Evolutionary conservation across 2,329 filamentous ascomycete genomes (phyloP).

Genomic region (Dothideomycetes sp.): DNA sequence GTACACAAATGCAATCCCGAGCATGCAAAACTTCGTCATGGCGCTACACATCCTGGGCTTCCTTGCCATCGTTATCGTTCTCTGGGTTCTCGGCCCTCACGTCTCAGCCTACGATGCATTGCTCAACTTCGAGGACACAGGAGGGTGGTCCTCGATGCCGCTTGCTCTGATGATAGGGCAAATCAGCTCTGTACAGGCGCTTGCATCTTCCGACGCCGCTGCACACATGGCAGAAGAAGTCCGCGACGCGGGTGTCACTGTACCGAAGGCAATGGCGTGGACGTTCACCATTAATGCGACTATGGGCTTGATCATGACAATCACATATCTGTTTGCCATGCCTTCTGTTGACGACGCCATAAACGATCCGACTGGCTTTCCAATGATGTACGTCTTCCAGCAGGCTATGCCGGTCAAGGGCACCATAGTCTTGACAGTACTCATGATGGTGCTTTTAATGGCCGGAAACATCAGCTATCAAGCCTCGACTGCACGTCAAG

Average conservation of each 20-base stretch:
- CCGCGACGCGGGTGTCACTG: slow-evolving; percentile 17
- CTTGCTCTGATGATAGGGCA: slow-evolving; percentile 22
- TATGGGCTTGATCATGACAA: slow-evolving; percentile 21
- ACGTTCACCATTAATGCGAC: slow-evolving; percentile 20
- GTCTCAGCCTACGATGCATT: slow-evolving; percentile 22
- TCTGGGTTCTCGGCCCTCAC: slow-evolving; percentile 17
- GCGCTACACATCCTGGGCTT: slow-evolving; percentile 28
- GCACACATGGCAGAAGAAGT: slow-evolving; percentile 19
- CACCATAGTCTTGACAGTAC: slow-evolving; percentile 18
- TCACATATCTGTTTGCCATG: slow-evolving; percentile 18
- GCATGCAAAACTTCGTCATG: slow-evolving; percentile 27
- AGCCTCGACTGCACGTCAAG: slow-evolving; percentile 21
- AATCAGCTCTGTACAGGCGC: too few relatives aligned
- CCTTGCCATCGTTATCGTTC: slow-evolving; percentile 16
- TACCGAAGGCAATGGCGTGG: slow-evolving; percentile 20
- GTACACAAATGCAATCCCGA: slow-evolving; percentile 22
- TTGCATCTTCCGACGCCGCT: slow-evolving; percentile 5
- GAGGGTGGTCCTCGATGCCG: slow-evolving; percentile 26
- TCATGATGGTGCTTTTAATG: slow-evolving; percentile 21
- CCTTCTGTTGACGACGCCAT: slow-evolving; percentile 20
- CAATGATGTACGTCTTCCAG: slow-evolving; percentile 22
- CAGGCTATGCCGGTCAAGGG: slow-evolving; percentile 20
- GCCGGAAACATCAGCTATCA: slow-evolving; percentile 24
- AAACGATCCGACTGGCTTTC: slow-evolving; percentile 20
- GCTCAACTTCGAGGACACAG: slow-evolving; percentile 25